Conservation (phyloP, 2,329 filamentous ascomycete species). For the Pseudohalonectria lignicola region DNA sequence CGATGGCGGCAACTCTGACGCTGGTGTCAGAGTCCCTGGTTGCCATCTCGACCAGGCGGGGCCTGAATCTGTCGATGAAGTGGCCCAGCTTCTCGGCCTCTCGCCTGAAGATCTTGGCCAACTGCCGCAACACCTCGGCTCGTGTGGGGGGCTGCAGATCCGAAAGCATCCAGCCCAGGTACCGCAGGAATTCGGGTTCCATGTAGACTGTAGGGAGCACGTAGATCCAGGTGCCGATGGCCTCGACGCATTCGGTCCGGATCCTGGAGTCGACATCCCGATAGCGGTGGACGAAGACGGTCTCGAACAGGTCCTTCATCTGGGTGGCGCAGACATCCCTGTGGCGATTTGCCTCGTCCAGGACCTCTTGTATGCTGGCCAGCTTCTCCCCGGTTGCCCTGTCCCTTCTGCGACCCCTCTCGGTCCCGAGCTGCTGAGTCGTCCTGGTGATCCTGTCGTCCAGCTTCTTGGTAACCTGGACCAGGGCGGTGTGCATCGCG, state of each 20-base stretch:
- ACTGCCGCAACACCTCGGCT: constrained; percentile 76
- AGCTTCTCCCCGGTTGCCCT: constrained; percentile 62
- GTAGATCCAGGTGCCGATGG: constrained; percentile 81
- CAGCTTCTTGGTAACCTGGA: constrained; percentile 29
- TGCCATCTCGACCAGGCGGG: constrained; percentile 85
- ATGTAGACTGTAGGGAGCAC: constrained; percentile 80
- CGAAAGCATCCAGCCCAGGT: constrained; percentile 91
- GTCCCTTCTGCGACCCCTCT: constrained; percentile 46
- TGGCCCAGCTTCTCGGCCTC: constrained; percentile 75
- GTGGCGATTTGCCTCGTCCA: constrained; percentile 59
- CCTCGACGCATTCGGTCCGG: constrained; percentile 76
- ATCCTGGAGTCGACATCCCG: constrained; percentile 88
- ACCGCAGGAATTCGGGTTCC: constrained; percentile 80
- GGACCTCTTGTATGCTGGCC: constrained; percentile 58
- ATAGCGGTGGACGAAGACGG: constrained; percentile 90
- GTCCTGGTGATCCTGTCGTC: constrained; percentile 57
- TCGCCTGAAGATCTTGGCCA: constrained; percentile 68
- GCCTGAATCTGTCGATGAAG: constrained; percentile 86
- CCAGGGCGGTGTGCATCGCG: constrained; percentile 68
- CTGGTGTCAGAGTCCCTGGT: constrained; percentile 71
- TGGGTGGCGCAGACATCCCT: constrained; percentile 59
- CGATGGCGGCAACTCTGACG: constrained; percentile 71
- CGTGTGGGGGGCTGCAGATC: constrained; percentile 66
- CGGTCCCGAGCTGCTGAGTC: constrained; percentile 67
- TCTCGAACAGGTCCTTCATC: constrained; percentile 81